These are phyloP conservation scores for Trichophyton benhamiae DNA, from an alignment of 2,329 filamentous ascomycete species.

Conservation along the genomic window DNA sequence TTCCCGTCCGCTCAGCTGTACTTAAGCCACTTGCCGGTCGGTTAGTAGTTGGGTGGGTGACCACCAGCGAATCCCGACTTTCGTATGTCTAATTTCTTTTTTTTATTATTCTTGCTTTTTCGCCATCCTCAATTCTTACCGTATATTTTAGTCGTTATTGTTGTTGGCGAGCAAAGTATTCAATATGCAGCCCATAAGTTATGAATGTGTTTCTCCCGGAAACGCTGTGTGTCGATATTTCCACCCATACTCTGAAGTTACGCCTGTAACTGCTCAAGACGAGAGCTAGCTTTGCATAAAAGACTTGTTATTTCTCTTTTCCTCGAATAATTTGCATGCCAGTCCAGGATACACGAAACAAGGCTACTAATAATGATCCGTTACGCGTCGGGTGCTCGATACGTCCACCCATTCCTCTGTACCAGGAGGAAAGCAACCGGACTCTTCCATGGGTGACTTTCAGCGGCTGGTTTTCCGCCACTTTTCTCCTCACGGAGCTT, in stretches of 20 bases:
- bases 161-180: too few relatives aligned
- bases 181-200: too few relatives aligned
- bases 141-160: background rate
- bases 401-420: background rate
- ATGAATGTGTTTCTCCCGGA: too few relatives aligned
- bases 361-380: background rate
- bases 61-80: background rate
- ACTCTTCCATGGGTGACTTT: background rate
- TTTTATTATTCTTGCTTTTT: background rate
- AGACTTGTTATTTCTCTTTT: background rate
- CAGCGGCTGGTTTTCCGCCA: background rate
- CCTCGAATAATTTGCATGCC: background rate
- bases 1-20: background rate
- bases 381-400: background rate
- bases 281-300: background rate
- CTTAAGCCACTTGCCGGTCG: background rate
- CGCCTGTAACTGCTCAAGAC: too few relatives aligned
- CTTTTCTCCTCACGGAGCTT: background rate
- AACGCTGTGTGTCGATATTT: too few relatives aligned
- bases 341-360: background rate
- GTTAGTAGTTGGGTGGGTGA: background rate
- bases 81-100: background rate
- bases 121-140: background rate
- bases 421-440: background rate
- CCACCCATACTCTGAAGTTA: too few relatives aligned